Conservation (phyloP, 202 grass and related monocot genomes). For the Setaria viridis region DNA sequence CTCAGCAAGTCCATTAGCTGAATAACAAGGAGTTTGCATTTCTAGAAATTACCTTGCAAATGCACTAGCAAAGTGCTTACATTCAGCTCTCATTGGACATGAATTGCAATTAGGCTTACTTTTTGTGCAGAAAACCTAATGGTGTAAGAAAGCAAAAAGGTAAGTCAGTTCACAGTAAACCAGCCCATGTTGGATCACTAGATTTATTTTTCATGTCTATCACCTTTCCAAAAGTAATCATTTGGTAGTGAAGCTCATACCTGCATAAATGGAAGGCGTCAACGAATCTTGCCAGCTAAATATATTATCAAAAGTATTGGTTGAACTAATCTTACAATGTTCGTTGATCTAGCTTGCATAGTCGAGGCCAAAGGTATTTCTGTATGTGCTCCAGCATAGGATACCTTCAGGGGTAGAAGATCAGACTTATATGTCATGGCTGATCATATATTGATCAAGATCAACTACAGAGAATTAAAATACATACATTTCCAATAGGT, state of each 20-base stretch:
- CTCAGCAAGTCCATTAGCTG: neutral
- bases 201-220: slow-evolving; percentile 26
- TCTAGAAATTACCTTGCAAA: slow-evolving; percentile 67
- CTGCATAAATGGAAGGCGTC: slow-evolving; percentile 37
- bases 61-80: slow-evolving; percentile 83
- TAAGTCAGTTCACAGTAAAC: slow-evolving; percentile 38
- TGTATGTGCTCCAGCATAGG: slow-evolving; percentile 92
- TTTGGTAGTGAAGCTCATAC: slow-evolving; percentile 84
- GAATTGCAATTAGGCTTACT: slow-evolving; percentile 80
- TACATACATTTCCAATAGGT: slow-evolving; percentile 84
- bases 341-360: slow-evolving; percentile 89
- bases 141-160: neutral
- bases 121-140: slow-evolving; percentile 81
- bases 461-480: slow-evolving; percentile 28
- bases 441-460: slow-evolving; percentile 28
- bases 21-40: slow-evolving; percentile 28
- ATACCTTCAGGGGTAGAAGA: slow-evolving; percentile 64
- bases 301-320: slow-evolving; percentile 4
- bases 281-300: slow-evolving; percentile 19
- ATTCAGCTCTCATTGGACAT: slow-evolving; percentile 80
- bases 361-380: slow-evolving; percentile 93
- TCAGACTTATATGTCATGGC: slow-evolving; percentile 5
- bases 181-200: neutral
- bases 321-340: slow-evolving; percentile 68
- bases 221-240: slow-evolving; percentile 94